Evolutionary conservation across 495 filamentous ascomycete species (phyloP).

Genomic region (Bacidia rubella): DNA sequence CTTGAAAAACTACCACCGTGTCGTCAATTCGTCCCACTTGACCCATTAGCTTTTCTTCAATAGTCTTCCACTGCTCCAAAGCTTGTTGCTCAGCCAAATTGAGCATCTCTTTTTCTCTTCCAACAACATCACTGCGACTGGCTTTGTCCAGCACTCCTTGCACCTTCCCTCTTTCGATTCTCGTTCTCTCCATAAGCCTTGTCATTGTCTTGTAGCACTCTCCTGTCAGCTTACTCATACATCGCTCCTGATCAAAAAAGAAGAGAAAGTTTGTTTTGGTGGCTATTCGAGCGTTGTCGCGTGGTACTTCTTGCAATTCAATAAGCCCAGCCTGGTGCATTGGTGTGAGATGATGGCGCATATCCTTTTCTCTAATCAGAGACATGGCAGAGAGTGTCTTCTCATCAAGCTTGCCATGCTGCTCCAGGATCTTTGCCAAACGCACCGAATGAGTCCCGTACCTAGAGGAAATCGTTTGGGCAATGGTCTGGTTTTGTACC

Average conservation of each 20-base stretch:
- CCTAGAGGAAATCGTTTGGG: constrained; percentile 58
- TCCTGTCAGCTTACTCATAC: constrained; percentile 49
- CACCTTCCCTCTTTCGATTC: constrained; percentile 53
- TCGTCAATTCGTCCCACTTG: constrained; percentile 74
- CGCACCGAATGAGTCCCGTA: constrained; percentile 66
- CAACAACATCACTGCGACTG: constrained; percentile 68
- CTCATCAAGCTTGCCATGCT: constrained; percentile 84
- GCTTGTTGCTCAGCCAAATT: constrained; percentile 49
- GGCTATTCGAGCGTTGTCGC: constrained; percentile 58
- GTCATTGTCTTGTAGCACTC: constrained; percentile 81
- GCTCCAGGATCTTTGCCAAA: constrained; percentile 64
- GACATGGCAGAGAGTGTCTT: constrained; percentile 62
- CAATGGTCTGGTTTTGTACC: constrained; percentile 60
- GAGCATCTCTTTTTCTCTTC: constrained; percentile 65
- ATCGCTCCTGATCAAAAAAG: constrained; percentile 69
- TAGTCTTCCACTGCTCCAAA: constrained; percentile 52
- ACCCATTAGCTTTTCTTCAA: constrained; percentile 61
- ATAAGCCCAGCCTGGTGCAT: constrained; percentile 76
- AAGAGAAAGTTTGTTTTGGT: constrained; percentile 76
- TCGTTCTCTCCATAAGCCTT: constrained; percentile 62
- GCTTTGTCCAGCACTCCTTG: constrained; percentile 59
- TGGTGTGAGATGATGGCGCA: constrained; percentile 64
- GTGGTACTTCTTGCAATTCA: constrained; percentile 83
- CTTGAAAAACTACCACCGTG: constrained; percentile 64
- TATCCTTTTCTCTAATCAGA: constrained; percentile 63